Evolutionary conservation across 371 early-diverging fungal genomes (phyloP).

Genomic region (Mortierella polycephala): DNA sequence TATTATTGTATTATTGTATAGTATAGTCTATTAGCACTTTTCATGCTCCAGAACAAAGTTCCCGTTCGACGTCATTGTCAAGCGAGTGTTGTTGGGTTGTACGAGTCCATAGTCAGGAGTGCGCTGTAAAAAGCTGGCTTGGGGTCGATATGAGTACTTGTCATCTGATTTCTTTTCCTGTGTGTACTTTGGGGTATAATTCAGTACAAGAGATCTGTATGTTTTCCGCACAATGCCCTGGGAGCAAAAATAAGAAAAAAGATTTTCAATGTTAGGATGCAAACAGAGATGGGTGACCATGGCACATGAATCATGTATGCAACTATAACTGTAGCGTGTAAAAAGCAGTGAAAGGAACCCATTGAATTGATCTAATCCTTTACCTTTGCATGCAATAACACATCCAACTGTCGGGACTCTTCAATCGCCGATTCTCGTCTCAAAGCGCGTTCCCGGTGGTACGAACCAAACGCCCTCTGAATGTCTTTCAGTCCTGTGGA

Average conservation of each 20-base stretch:
- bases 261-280: neutral
- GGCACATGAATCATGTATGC: neutral
- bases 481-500: slow-evolving; percentile 21
- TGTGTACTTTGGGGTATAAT: slow-evolving; percentile 26
- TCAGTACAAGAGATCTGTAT: slow-evolving; percentile 24
- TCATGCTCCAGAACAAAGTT: no score
- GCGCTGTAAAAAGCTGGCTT: slow-evolving; percentile 29
- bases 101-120: slow-evolving; percentile 38
- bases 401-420: slow-evolving; percentile 27
- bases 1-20: no score
- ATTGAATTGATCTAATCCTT: neutral
- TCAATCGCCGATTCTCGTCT: slow-evolving; percentile 19
- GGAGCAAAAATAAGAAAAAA: neutral
- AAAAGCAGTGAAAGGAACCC: neutral
- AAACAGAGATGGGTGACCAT: neutral
- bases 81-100: slow-evolving; percentile 6
- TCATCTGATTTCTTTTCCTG: slow-evolving; percentile 29
- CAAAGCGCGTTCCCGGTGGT: slow-evolving; percentile 20
- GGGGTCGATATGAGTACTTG: slow-evolving; percentile 43
- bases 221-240: slow-evolving; percentile 20
- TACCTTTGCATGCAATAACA: slow-evolving; percentile 23
- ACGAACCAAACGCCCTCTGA: slow-evolving; percentile 18
- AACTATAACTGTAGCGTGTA: neutral
- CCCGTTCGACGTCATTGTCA: neutral
- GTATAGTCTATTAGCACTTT: no score